These are phyloP conservation scores for Pseudocercospora macadamiae DNA, from an alignment of 2,329 filamentous ascomycete genomes.

Conservation along the genomic window DNA sequence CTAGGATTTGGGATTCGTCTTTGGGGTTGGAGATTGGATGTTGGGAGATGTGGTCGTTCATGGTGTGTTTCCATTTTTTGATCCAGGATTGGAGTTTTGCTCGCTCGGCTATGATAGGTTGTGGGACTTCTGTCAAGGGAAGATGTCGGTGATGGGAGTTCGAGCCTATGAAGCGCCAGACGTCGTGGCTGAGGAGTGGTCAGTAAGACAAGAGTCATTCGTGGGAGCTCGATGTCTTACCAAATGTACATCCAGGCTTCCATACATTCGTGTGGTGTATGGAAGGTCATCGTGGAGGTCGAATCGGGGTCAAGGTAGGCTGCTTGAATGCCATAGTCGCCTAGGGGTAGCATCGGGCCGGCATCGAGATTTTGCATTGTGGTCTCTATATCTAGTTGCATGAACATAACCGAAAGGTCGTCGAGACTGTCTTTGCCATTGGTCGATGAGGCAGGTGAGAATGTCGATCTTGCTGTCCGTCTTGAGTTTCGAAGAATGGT, in stretches of 20 bases:
- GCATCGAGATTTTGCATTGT: neutral
- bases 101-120: neutral
- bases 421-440: neutral
- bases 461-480: neutral
- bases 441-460: neutral
- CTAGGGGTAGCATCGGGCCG: neutral
- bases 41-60: neutral
- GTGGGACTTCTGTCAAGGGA: neutral
- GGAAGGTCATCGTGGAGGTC: neutral
- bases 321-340: neutral
- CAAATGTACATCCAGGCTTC: slow-evolving; percentile 4
- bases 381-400: neutral
- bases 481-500: neutral
- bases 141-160: neutral
- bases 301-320: neutral
- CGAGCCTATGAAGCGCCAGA: slow-evolving; percentile 1
- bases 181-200: too few relatives aligned
- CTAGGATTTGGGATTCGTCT: neutral
- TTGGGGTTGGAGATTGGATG: neutral
- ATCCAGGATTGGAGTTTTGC: neutral
- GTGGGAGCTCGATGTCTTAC: too few relatives aligned
- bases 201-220: too few relatives aligned
- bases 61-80: neutral
- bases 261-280: slow-evolving; percentile 1
- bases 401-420: neutral